Evolutionary conservation across 305 asterid genomes (phyloP).

Genomic region (Ilex paraguariensis): DNA sequence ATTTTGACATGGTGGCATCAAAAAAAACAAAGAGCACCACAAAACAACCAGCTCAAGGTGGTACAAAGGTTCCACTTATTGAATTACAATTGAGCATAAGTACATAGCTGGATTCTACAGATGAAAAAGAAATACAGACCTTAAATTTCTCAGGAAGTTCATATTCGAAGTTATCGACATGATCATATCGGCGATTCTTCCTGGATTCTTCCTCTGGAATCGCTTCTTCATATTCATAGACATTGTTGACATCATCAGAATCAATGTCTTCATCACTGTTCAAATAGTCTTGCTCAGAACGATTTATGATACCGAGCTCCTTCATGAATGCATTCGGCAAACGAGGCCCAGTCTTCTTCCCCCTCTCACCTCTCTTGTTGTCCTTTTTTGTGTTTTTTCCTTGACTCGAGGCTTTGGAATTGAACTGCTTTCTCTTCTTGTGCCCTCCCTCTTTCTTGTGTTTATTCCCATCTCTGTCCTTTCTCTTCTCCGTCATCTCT

Average conservation of each 20-base stretch:
- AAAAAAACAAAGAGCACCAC: too few species aligned
- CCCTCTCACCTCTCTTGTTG: slow-evolving; percentile 20
- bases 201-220: slow-evolving; percentile 71
- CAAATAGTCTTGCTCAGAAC: slow-evolving; percentile 5
- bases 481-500: slow-evolving; percentile 44
- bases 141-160: slow-evolving; percentile 76
- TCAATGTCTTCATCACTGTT: slow-evolving; percentile 32
- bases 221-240: slow-evolving; percentile 78
- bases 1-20: too few species aligned
- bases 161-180: slow-evolving; percentile 65
- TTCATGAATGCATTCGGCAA: slow-evolving; percentile 63
- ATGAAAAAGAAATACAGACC: slow-evolving; percentile 29
- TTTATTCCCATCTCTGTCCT: slow-evolving; percentile 19
- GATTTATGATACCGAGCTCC: slow-evolving; percentile 36
- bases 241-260: slow-evolving; percentile 36
- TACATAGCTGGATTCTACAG: too few species aligned
- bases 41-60: too few species aligned
- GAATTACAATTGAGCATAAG: too few species aligned
- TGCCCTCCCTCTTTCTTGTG: neutral
- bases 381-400: slow-evolving; percentile 24
- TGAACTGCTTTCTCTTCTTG: slow-evolving; percentile 4
- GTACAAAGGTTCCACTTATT: too few species aligned
- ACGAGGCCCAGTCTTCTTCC: slow-evolving; percentile 59
- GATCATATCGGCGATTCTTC: slow-evolving; percentile 71
- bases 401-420: slow-evolving; percentile 8